Base-by-base conservation (phyloP, 345 rosid genomes). In the Eutrema japonicum region DNA sequence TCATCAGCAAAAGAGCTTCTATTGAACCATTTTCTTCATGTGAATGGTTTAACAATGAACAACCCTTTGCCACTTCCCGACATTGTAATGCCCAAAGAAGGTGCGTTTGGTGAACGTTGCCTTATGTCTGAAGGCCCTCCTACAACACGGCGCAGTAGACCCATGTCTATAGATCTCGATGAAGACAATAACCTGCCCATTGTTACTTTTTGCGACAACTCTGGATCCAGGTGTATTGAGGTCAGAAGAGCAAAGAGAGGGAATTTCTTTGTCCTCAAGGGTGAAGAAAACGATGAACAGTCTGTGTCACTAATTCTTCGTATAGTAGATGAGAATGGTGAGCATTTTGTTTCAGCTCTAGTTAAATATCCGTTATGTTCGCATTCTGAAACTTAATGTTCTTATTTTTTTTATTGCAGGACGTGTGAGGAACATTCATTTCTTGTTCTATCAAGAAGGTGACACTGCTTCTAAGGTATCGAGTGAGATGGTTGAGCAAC, bases 401-500 rank as follows among this genome's bases (percentile, higher is more conserved):
- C 2, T 40, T 40, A 27, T 77, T 64, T 36, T 36, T 36, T 26
- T 48, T 64, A 13, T 59, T 59, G 78, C 84, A 91, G 98, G 91
- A 53, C 89, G 84, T 18, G 88, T 83, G 43, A 91, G 88, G 83
- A 86, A 89, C 74, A 88, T 91, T 67, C 92, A 91, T 82, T 94
- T 94, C 74, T 68, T 81, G 43, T 94, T 89, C 78, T 89, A 74
- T 64, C 89, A 84, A n/a, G 91, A 89, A 37, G 82, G 85, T 27
- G 98, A 94, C 71, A 94, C 97, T 30, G 85, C 94, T 36, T 72
- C 83, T 7, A 81, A 92, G 5, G 94, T 94, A 70, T 91, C 98
- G 40, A 83, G 87, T 60, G 98, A 94, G 78, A 94, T 94, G 98
- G 97, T 87, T 67, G 98, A 88, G 81, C 92, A 91, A 69, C 91